Base-by-base conservation (phyloP, 2,329 filamentous ascomycete species). In the Trichoderma sp. region DNA sequence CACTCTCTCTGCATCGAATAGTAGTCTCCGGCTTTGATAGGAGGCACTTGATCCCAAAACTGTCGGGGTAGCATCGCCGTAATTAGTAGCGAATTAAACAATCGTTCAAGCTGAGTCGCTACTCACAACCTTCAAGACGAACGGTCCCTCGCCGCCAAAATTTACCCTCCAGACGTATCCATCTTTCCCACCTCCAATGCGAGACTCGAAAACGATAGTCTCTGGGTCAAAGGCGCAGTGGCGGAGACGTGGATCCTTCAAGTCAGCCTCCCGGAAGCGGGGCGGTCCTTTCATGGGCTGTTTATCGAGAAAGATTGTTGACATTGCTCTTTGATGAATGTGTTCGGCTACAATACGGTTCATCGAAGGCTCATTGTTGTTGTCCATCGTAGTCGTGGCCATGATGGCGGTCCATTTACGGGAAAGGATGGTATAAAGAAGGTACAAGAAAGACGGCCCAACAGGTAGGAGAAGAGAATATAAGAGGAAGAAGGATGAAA, bases 1-100 rank as follows among this genome's bases (percentile, higher is more conserved):
- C 69, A 64, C 52, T 70, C 69, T 21, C 69, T 53, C 55, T 70
- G 65, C 57, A 69, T 52, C n/a, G 69, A 43, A 59, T 68, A 70
- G 33, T 69, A 70, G 6, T 37, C 13, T 1, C 55, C 49, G 11
- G 35, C 19, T 11, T 69, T 59, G 10, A 29, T 35, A 4, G 69
- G 69, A 27, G 69, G 58, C 7, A 29, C 40, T n/a, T 56, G 56
- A 14, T 70, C 69, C 65, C 65, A 70, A 19, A 65, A 68, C 58
- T 68, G 24, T 31, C 40, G 1, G 19, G 3, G 6, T 47, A 16
- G 11, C 31, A 35, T 24, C 11, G 16, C 11, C 47, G 21, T 10
- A 24, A 49, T 62, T 19, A 56, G 47, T 31, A 37, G 27, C 16
- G 27, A 7, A 6, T n/a, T 53, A 13, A 31, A 33, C 6, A 5